phyloP scores from a whole-genome alignment of 176 grass and related monocot species.

The barley (Hordeum vulgare) region DNA sequence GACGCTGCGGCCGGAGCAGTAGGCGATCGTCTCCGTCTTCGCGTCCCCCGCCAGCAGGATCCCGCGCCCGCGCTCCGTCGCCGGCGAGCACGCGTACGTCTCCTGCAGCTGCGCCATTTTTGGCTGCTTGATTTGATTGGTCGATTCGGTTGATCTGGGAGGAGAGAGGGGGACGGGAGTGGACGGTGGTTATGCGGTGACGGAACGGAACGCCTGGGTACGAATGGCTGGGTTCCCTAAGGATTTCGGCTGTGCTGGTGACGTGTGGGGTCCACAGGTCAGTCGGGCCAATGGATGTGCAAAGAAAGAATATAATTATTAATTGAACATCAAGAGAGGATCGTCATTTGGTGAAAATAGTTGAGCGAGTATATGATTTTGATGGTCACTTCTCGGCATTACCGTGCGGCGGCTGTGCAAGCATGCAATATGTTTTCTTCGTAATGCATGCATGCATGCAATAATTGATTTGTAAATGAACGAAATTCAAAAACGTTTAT shows the following conservation, averaged over 20 bases:
- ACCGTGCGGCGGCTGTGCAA: too few species aligned
- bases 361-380: too few species aligned
- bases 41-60: slow-evolving; percentile 78
- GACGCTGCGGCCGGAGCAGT: slow-evolving; percentile 79
- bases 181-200: slow-evolving; percentile 8
- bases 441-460: too few species aligned
- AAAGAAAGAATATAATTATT: too few species aligned
- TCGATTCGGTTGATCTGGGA: background rate
- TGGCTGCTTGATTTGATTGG: background rate
- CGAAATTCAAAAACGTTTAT: too few species aligned
- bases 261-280: background rate
- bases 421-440: too few species aligned
- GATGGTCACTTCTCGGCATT: too few species aligned
- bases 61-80: slow-evolving; percentile 90
- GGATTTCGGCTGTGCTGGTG: background rate
- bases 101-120: slow-evolving; percentile 70
- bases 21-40: slow-evolving; percentile 61
- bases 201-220: background rate
- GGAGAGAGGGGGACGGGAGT: background rate
- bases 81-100: slow-evolving; percentile 90
- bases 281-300: too few species aligned
- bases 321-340: too few species aligned
- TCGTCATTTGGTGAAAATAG: too few species aligned
- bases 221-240: background rate
- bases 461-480: too few species aligned